Conservation (phyloP, 2,329 filamentous ascomycete genomes). For the Microdochium nivale region DNA sequence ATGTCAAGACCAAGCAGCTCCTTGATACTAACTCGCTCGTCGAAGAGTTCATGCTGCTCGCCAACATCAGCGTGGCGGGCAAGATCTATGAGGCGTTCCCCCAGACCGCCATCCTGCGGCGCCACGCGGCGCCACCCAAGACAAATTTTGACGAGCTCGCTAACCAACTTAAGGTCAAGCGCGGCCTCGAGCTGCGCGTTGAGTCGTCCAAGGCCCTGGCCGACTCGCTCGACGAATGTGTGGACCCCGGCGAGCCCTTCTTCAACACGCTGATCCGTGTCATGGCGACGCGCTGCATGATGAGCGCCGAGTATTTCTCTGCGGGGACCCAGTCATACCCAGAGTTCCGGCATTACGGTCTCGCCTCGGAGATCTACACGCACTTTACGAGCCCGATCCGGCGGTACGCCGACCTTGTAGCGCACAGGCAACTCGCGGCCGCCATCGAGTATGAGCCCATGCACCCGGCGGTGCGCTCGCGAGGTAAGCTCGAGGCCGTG, state of each 20-base stretch:
- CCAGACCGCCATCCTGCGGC: constrained; percentile 86
- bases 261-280: constrained; percentile 98
- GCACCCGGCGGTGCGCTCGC: constrained; percentile 72
- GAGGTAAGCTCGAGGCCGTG: constrained; percentile 79
- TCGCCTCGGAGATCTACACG: constrained; percentile 95
- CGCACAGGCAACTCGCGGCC: constrained; percentile 87
- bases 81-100: constrained; percentile 90
- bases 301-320: constrained; percentile 97
- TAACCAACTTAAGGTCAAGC: constrained; percentile 84
- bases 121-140: constrained; percentile 85
- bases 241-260: constrained; percentile 75
- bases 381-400: constrained; percentile 98
- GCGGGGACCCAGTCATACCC: constrained; percentile 86
- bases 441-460: constrained; percentile 88
- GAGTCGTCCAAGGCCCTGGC: constrained; percentile 91
- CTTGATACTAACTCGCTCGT: constrained; percentile 96
- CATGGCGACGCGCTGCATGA: constrained; percentile 98
- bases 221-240: constrained; percentile 79
- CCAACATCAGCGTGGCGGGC: constrained; percentile 87
- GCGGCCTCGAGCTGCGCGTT: constrained; percentile 67
- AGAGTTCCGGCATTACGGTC: constrained; percentile 94
- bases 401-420: constrained; percentile 92
- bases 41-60: constrained; percentile 98
- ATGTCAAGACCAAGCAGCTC: constrained; percentile 90
- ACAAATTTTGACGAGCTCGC: constrained; percentile 93